Base-by-base conservation (phyloP, 192 early-diverging fungal genomes). In the Kappamyces sp. region DNA sequence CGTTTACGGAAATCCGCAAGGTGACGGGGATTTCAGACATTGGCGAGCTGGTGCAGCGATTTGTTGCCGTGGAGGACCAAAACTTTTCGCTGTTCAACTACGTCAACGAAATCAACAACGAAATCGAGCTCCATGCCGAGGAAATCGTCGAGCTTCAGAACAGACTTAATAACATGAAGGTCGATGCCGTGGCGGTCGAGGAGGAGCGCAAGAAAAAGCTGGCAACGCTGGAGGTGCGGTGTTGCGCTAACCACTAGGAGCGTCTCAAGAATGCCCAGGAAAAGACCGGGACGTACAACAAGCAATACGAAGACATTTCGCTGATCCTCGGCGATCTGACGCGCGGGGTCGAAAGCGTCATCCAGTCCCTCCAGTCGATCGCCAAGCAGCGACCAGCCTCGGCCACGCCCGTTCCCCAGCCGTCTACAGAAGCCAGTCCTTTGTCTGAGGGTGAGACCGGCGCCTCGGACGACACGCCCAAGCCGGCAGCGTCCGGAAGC, bases 71-170 rank as follows among this genome's bases (percentile, higher is more conserved):
- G 2, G 82, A 84, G 61, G 82, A 84, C 59, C 68, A 81, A 50
- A 82, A 79, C 70, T 84, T 84, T 67, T 77, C 74, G 12, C 73
- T 84, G 58, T 84, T 84, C 67, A 84, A 84, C 66, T 81, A 84
- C 66, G 82, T 84, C 59, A 84, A 82, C 61, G 79, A 82, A 62
- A 64, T 82, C 50, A 80, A 82, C 62, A 81, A 84, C 59, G 79
- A 82, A 53, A 75, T 78, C 50, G 82, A 84, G 66, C 64, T 72
- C 57, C 46, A 69, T 44, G 76, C 69, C 36, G 79, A 82, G 63
- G 82, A 84, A 49, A 79, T 84, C 65, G 66, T 74, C 2, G 68
- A 69, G 52, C 55, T 78, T n/a, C 77, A 83, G 62, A 8, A 60
- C 32, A 55, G 62, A 38, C 74, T 83, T 49, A 77, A 83, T 53